Evolutionary conservation across 139 green algal genomes (phyloP), one percentile per base, ranked within the genome.

Genomic region (Desmodesmus armatus): DNA sequence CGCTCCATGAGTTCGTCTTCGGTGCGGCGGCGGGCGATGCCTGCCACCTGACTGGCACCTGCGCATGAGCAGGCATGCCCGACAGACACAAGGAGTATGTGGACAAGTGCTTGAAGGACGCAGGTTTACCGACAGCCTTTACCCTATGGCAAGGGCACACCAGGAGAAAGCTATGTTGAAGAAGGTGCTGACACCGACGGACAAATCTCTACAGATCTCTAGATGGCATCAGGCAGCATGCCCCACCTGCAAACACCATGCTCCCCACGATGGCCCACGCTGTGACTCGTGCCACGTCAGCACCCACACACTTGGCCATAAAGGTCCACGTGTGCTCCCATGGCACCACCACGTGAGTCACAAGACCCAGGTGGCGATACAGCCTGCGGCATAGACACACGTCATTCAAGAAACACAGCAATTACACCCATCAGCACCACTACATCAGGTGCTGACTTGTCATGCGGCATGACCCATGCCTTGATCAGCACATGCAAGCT

Each of bases 321-420:
- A 83, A 72, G 27, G 47, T 78, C 82, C 82, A 87, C 4, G 82
- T 82, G n/a, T 80, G 82, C 43, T 87, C 82, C 71, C 71, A 87
- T 31, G 71, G 82, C 29, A 81, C 82, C 35, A 87, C 44, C 82
- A 82, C 82, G 44, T 87, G 82, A n/a, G 77, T 33, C 21, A 87
- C 47, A 58, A 3, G 23, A 3, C 66, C 66, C 23, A 85, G 29
- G 49, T 85, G 80, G 5, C 35, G 4, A 40, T 85, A 78, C 79
- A 78, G 60, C 72, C 43, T 65, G 72, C n/a, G 31, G 15, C 11
- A 49, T 3, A 60, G 19, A 6, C 3, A 58, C 21, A n/a, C n/a
- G n/a, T n/a, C n/a, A n/a, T n/a, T 31, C 11, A n/a, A 71, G n/a
- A 3, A 31, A 29, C 3, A 51, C 1, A 27, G 40, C 17, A 69